A percentile compares a stretch with the other conserved stretches of the same genome.
Conservation (phyloP, 2,329 filamentous ascomycete genomes). For the Stachybotrys chlorohalonatus region DNA sequence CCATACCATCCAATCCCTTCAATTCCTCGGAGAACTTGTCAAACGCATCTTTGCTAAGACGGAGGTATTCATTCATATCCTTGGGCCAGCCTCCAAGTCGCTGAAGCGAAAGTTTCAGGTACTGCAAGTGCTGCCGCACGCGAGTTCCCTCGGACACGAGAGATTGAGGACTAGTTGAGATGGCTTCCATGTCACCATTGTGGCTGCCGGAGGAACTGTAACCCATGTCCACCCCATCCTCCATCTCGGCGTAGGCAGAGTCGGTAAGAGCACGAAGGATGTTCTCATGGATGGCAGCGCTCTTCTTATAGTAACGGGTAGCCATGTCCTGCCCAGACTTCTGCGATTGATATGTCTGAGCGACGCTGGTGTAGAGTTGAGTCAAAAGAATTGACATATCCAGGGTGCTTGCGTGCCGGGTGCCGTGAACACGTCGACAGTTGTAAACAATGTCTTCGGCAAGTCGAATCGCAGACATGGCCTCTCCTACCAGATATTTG, state of each 20-base stretch:
- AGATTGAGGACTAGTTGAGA: background rate
- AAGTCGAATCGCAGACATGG: conserved; percentile 8
- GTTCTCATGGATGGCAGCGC: conserved; percentile 24
- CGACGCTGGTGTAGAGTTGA: conserved; percentile 17
- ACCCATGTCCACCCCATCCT: conserved; percentile 9
- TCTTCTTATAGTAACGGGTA: conserved; percentile 27
- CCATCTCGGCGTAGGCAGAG: conserved; percentile 18
- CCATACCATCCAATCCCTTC: conserved; percentile 31
- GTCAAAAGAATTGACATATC: conserved; percentile 12
- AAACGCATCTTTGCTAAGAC: conserved; percentile 34
- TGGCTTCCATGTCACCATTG: conserved; percentile 10
- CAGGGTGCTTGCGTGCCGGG: conserved; percentile 9
- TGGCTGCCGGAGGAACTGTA: conserved; percentile 3
- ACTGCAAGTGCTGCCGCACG: conserved; percentile 23
- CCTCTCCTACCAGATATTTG: conserved; percentile 9
- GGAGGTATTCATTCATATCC: conserved; percentile 35
- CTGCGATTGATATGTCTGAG: conserved; percentile 20
- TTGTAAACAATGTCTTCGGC: conserved; percentile 16
- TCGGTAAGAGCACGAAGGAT: conserved; percentile 24
- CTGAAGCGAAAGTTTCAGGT: conserved; percentile 28
- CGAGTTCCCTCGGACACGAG: conserved; percentile 16
- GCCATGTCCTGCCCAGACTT: conserved; percentile 22
- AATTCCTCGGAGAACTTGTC: conserved; percentile 26
- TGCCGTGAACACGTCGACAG: conserved; percentile 13
- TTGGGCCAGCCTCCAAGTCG: conserved; percentile 33